phyloP scores from a whole-genome alignment of 495 filamentous ascomycete species.

The Penicillium arizonense region DNA sequence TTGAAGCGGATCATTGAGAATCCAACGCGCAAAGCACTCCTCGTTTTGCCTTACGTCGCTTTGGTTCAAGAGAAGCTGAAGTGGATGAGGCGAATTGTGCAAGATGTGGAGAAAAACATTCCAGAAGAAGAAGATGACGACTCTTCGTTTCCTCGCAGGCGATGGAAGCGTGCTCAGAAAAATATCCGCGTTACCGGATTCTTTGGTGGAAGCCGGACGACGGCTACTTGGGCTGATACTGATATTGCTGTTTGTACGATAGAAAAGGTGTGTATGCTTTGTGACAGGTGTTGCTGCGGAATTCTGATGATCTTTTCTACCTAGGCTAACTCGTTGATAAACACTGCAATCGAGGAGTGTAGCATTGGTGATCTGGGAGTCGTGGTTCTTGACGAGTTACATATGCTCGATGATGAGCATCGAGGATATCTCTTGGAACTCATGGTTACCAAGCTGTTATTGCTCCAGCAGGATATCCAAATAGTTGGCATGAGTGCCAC shows the following conservation, averaged over 20 bases:
- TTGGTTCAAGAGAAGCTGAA: slow-evolving; percentile 81
- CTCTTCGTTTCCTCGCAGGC: slow-evolving; percentile 21
- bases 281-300: background rate
- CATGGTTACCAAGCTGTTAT: slow-evolving; percentile 74
- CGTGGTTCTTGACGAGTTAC: slow-evolving; percentile 76
- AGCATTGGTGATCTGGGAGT: slow-evolving; percentile 61
- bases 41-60: slow-evolving; percentile 81
- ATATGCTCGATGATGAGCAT: slow-evolving; percentile 78
- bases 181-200: slow-evolving; percentile 66
- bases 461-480: slow-evolving; percentile 67
- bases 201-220: slow-evolving; percentile 69
- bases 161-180: slow-evolving; percentile 34
- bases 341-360: slow-evolving; percentile 71
- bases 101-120: slow-evolving; percentile 54
- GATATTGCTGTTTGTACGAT: slow-evolving; percentile 83
- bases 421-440: slow-evolving; percentile 81
- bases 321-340: slow-evolving; percentile 78
- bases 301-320: background rate
- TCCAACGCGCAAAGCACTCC: slow-evolving; percentile 64
- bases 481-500: slow-evolving; percentile 86
- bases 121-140: slow-evolving; percentile 25
- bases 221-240: slow-evolving; percentile 67
- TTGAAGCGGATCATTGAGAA: slow-evolving; percentile 68
- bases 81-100: slow-evolving; percentile 70
- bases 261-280: slow-evolving; percentile 61